phyloP scores from a whole-genome alignment of 2,329 filamentous ascomycete species.

The Ophiostoma sp. region DNA sequence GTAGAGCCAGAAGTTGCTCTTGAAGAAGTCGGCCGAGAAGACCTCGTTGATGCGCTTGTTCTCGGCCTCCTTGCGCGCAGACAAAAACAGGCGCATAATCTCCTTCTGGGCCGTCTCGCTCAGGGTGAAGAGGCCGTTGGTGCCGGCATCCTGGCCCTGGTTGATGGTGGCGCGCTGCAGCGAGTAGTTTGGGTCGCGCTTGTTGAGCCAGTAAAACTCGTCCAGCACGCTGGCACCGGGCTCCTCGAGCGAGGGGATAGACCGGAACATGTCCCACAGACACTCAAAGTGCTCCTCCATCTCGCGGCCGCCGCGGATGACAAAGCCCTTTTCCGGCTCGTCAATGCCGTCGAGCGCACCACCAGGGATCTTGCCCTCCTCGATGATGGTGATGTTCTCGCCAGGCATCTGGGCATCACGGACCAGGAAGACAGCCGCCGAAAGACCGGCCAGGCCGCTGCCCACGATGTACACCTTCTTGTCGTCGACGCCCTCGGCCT shows the following conservation, averaged over 20 bases:
- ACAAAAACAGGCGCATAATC: conserved; percentile 39
- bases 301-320: conserved; percentile 40
- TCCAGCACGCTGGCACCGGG: conserved; percentile 36
- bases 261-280: conserved; percentile 38
- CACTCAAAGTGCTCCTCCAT: conserved; percentile 39
- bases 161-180: conserved; percentile 36
- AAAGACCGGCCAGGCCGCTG: conserved; percentile 39
- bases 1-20: conserved; percentile 42
- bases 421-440: conserved; percentile 41
- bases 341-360: conserved; percentile 36
- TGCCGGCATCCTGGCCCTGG: conserved; percentile 35
- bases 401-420: conserved; percentile 39
- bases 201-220: conserved; percentile 39
- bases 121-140: conserved; percentile 34
- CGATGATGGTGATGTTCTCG: conserved; percentile 39
- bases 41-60: conserved; percentile 37
- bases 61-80: conserved; percentile 33
- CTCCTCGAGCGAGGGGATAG: conserved; percentile 35
- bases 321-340: conserved; percentile 38
- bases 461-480: conserved; percentile 40
- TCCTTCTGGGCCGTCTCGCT: conserved; percentile 36
- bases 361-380: conserved; percentile 36
- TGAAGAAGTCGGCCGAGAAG: conserved; percentile 37
- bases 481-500: conserved; percentile 30
- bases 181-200: conserved; percentile 32